Conservation (phyloP, 2,329 filamentous ascomycete species). For the Colletotrichum cuscutae region DNA sequence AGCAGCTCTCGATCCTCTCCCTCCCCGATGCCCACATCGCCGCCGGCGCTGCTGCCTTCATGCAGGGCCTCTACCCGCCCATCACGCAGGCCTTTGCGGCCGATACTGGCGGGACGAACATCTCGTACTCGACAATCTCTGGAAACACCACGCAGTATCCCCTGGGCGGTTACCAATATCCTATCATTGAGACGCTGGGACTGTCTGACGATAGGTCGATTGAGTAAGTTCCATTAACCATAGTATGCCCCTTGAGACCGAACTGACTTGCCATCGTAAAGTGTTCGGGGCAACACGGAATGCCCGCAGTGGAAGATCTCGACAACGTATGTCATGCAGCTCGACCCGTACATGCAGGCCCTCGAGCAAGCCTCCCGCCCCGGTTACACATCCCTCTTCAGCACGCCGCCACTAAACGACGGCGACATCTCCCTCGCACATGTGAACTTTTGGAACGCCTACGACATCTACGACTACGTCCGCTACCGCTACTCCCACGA, state of each 20-base stretch:
- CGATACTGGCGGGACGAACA: constrained; percentile 46
- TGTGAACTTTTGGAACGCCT: constrained; percentile 60
- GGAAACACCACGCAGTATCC: constrained; percentile 72
- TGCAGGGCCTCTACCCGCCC: constrained; percentile 88
- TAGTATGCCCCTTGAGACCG: no score
- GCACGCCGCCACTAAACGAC: constrained; percentile 44
- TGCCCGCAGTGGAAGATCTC: constrained; percentile 52
- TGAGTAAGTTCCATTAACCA: constrained; percentile 48
- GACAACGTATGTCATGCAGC: constrained; percentile 39
- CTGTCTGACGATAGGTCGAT: constrained; percentile 55
- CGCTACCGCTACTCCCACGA: constrained; percentile 65
- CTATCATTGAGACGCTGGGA: constrained; percentile 69
- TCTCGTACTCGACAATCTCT: constrained; percentile 49
- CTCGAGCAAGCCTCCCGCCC: constrained; percentile 42
- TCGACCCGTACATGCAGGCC: constrained; percentile 38
- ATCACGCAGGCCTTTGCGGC: constrained; percentile 52
- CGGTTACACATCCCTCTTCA: constrained; percentile 58
- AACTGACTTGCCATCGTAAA: constrained; percentile 38
- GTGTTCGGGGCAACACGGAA: constrained; percentile 50
- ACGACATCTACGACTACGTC: constrained; percentile 65
- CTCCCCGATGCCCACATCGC: constrained; percentile 62
- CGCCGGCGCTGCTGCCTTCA: constrained; percentile 78
- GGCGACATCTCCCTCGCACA: constrained; percentile 47
- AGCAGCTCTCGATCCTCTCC: constrained; percentile 55
- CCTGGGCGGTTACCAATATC: constrained; percentile 83